A percentile compares a stretch with the other conserved stretches of the same genome.
Evolutionary conservation across 2,329 filamentous ascomycete genomes (phyloP).

Genomic region (Microthyrium microscopicum): DNA sequence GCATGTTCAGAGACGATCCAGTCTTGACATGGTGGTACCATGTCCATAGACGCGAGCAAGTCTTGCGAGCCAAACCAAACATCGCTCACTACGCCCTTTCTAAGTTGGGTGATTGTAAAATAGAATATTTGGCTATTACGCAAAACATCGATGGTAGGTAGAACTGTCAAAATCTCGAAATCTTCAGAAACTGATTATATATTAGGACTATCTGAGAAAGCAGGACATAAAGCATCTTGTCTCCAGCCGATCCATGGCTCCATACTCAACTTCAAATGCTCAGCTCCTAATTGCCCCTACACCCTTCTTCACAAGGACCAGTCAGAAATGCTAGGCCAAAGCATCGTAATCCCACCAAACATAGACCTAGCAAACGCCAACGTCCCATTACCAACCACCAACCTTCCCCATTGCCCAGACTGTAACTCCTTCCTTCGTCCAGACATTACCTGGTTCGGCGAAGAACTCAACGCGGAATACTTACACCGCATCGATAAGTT

Average conservation of each 20-base stretch:
- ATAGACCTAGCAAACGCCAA: constrained; percentile 6
- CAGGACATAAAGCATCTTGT: constrained; percentile 8
- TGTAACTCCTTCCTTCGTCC: constrained; percentile 11
- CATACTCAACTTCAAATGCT: constrained; percentile 11
- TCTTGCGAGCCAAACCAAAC: constrained; percentile 12
- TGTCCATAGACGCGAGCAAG: constrained; percentile 9
- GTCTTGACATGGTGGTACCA: constrained; percentile 12
- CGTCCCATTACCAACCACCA: constrained; percentile 7
- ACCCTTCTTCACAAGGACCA: background rate
- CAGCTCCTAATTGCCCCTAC: background rate
- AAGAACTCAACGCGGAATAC: constrained; percentile 2
- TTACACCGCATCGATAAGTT: background rate
- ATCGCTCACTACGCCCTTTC: constrained; percentile 12
- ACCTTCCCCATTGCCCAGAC: constrained; percentile 11
- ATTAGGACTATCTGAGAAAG: constrained; percentile 11
- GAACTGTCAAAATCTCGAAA: too few relatives aligned
- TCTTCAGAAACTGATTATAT: too few relatives aligned
- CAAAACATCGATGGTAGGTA: constrained; percentile 16
- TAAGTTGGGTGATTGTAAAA: constrained; percentile 10
- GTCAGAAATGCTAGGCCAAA: background rate
- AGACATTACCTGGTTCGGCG: constrained; percentile 12
- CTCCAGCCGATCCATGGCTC: constrained; percentile 11
- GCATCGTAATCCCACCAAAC: background rate
- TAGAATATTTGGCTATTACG: constrained; percentile 11
- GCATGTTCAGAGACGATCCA: constrained; percentile 11